Percentiles rank a stretch among this genome's conserved stretches.
Conservation (phyloP, 23 red algal species). For the Cyanidiococcus yangmingshanensis region DNA sequence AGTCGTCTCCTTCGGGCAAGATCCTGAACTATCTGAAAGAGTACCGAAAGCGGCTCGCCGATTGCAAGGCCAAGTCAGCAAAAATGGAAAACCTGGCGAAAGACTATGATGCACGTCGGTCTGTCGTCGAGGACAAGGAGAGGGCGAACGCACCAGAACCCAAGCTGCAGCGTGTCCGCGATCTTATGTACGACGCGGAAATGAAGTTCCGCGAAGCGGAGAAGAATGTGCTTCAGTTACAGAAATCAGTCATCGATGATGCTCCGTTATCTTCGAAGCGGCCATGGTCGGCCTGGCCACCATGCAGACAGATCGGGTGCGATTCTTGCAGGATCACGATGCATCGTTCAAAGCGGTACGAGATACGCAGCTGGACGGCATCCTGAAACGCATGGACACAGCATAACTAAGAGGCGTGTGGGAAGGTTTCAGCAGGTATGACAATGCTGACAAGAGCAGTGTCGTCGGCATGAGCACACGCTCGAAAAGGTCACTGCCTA, state of each 20-base stretch:
- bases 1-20: not conserved
- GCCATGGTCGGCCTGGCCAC: not conserved
- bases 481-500: no score
- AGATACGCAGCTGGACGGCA: not conserved
- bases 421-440: no score
- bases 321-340: not conserved
- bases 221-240: slow-evolving; percentile 1
- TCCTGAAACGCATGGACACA: not conserved
- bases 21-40: not conserved
- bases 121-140: slow-evolving; percentile 17
- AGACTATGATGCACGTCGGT: slow-evolving; percentile 6
- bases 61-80: not conserved
- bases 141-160: slow-evolving; percentile 1
- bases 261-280: not conserved
- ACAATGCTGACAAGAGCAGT: no score
- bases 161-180: not conserved
- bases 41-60: slow-evolving; percentile 1
- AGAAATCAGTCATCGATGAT: not conserved
- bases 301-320: not conserved
- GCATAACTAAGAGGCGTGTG: no score
- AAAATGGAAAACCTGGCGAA: slow-evolving; percentile 17
- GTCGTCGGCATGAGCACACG: no score
- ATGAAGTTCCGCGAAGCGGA: slow-evolving; percentile 18
- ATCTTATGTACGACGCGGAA: not conserved
- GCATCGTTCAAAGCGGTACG: not conserved